Base-by-base conservation (phyloP, 257 asterid species). In the Echium plantagineum region DNA sequence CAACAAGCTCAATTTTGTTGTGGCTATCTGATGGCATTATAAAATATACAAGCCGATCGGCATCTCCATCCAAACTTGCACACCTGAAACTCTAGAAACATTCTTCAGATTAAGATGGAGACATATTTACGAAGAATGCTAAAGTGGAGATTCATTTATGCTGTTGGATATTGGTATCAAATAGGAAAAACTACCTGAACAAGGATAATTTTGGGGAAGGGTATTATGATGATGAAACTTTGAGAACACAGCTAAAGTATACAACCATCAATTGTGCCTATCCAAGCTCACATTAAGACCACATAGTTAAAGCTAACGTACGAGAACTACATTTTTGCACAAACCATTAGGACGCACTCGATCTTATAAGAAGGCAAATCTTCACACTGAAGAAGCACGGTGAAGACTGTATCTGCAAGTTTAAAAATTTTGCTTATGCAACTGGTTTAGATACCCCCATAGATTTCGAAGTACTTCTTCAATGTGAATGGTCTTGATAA, bases 41-140 rank as follows among this genome's bases (percentile, higher is more conserved):
- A 78, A 93, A 93, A 76, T 93, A 93, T 38, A 93, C 97, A 61
- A 93, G 84, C 57, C 96, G 93, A 68, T 93, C 98, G 60, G 96
- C 97, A 70, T 93, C 98, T 56, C 98, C 97, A 60, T 91, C 98
- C 83, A 88, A 78, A 74, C 98, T 89, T 65, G 93, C 95, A 73
- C 97, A 88, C 89, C 97, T 91, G 90, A 82, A 90, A 76, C 78
- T 72, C 80, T 74, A 73, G 75, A 74, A 76, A 26, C 66, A 75
- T 63, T 55, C 42, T 63, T 66, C 73, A 63, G 65, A 62, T 71
- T 66, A 42, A 17, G 57, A 69, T 22, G 13, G 46, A 61, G 61
- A n/a, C 15, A 61, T 13, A 66, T 46, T 61, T 20, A 31, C 54
- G 59, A 20, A 65, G 21, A 15, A 20, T 30, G 17, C 15, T 21